A percentile compares a stretch with the other conserved stretches of the same genome.
Conservation (phyloP, 495 filamentous ascomycete species). For the Daldinia vernicosa region DNA sequence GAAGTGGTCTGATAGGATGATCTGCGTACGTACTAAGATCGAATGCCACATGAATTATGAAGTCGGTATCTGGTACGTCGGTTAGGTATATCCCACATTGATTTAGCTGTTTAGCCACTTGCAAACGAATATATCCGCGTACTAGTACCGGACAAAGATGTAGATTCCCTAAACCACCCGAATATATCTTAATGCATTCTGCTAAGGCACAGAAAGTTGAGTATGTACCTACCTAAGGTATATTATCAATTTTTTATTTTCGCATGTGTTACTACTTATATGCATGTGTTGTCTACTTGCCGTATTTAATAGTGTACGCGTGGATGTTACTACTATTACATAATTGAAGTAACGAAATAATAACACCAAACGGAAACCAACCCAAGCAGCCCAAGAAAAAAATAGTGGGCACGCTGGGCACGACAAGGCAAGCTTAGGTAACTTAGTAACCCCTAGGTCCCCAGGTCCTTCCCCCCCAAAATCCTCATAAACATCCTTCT, state of each 20-base stretch:
- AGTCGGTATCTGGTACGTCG: constrained; percentile 18
- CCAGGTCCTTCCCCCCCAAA: background rate
- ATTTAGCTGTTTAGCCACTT: background rate
- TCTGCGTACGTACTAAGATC: constrained; percentile 33
- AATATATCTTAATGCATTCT: constrained; percentile 6
- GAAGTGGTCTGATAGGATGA: constrained; percentile 29
- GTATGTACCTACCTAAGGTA: constrained; percentile 1
- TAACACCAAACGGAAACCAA: background rate
- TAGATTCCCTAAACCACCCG: constrained; percentile 28
- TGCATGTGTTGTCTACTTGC: constrained; percentile 4
- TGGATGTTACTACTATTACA: background rate
- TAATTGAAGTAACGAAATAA: background rate
- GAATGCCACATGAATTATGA: constrained; percentile 17
- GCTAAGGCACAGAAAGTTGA: constrained; percentile 1
- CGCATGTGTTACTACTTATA: background rate
- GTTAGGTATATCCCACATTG: background rate
- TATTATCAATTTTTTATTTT: background rate
- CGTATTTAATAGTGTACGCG: background rate
- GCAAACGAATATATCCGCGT: background rate
- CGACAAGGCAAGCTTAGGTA: background rate
- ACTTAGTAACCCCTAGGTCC: background rate
- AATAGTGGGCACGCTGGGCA: constrained; percentile 6
- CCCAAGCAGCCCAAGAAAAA: constrained; percentile 3
- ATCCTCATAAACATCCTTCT: constrained; percentile 22
- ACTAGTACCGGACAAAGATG: background rate